Base-by-base conservation (phyloP, 2,329 filamentous ascomycete genomes). In the Dactylellina sp. region DNA sequence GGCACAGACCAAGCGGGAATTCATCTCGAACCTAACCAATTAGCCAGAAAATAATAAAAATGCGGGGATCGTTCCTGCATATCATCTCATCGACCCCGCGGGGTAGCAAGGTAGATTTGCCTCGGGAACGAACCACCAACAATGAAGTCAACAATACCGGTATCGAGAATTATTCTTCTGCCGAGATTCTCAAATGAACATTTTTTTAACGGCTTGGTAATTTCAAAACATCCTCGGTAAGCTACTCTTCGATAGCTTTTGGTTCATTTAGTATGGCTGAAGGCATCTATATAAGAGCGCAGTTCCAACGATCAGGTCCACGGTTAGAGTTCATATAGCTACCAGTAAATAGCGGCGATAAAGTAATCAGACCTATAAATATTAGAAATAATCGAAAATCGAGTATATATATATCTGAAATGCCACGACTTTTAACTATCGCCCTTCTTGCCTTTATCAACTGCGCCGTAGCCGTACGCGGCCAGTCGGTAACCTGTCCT, bases 21-120 rank as follows among this genome's bases (percentile, higher is more conserved):
- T 9, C 9, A 32, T 32, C 28, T 32, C 28, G 28, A 32, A 32
- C 28, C 28, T 32, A 32, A 32, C 28, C 28, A 32, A 32, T 32
- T 32, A 32, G 28, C 28, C 28, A 32, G 9, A 32, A 32, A 5
- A 4, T 32, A 9, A n/a, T n/a, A n/a, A n/a, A 9, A 32, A 32
- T 32, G 53, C 53, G 20, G 14, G 22, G 39, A 40, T 12, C 9
- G 53, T 57, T 57, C 53, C 53, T 57, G 35, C 53, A 57, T 57
- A 11, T 28, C 53, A 57, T 57, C 18, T 14, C 9, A 53, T 53
- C 49, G 35, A 53, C 49, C 49, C 49, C 49, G 32, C 28, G 49
- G 49, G 49, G 49, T 53, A 53, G 16, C 49, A 24, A n/a, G 49
- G 49, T 53, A 37, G 28, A 12, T 16, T 24, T 37, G 7, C 49